Evolutionary conservation across 108 stramenopile genomes (phyloP), one percentile per base, ranked within the genome.

Genomic region (Skeletonema tropicum): DNA sequence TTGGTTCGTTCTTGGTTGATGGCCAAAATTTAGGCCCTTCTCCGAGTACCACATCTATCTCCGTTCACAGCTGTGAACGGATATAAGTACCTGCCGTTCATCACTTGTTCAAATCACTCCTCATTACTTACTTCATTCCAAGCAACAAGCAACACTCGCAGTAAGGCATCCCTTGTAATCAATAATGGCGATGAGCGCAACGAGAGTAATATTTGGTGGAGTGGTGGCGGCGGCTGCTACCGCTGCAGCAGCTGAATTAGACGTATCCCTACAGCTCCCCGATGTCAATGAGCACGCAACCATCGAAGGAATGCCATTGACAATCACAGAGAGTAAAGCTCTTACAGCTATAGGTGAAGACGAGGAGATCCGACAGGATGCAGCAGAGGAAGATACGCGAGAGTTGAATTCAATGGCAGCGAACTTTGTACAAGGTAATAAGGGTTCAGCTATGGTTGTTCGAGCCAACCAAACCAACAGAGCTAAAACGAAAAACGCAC

Each of bases 61-160:
- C 52, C 52, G 52, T 55, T 55, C 52, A 23, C 15, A 21, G 19
- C 21, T 55, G 23, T 55, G 52, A 55, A 55, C 52, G 52, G 52
- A 21, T 1, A 55, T 2, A n/a, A 0, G 6, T 21, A 9, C 42
- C 42, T 45, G 42, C n/a, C 38, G 38, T 39, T 39, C 38, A 39
- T 12, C 33, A 35, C 7, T 35, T 3, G 33, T 7, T 7, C 0
- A 35, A 5, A 35, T 3, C 6, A 35, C 7, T 7, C 5, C 7
- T 35, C 33, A 7, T 35, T 35, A 7, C 6, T 35, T 12, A 1
- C 10, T 39, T 39, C 11, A 1, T 12, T 39, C 11, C 38, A 12
- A 10, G 11, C 38, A 39, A 12, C 38, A n/a, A n/a, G n/a, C n/a
- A n/a, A 49, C 48, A 55, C n/a, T 55, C 21, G 9, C 7, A 23